Evolutionary conservation across 2,329 filamentous ascomycete species (phyloP).

Genomic region (Exophiala dermatitidis): DNA sequence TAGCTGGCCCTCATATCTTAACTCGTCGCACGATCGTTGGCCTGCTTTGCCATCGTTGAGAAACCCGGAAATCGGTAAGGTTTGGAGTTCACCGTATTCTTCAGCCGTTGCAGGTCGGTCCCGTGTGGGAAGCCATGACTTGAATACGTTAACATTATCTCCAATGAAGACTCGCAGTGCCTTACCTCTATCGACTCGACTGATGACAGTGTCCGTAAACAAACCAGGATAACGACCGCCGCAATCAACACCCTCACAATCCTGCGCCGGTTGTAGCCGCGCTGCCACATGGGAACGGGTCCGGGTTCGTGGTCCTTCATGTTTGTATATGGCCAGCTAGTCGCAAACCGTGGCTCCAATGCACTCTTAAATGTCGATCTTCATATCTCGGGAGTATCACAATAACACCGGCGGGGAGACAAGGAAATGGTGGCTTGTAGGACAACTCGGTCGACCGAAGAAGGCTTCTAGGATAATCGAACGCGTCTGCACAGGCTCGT

Average conservation of each 20-base stretch:
- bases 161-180: no score
- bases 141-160: not conserved
- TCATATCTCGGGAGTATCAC: not conserved
- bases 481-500: no score
- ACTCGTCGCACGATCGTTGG: conserved; percentile 9
- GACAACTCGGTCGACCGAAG: not conserved
- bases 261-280: not conserved
- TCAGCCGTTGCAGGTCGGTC: not conserved
- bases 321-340: not conserved
- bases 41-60: conserved; percentile 6
- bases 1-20: conserved; percentile 8
- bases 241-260: not conserved
- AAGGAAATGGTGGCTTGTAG: not conserved
- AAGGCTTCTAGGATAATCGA: not conserved
- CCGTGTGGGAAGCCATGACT: not conserved
- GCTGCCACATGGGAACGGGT: not conserved
- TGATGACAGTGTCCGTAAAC: not conserved
- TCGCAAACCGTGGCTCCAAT: no score
- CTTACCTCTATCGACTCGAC: not conserved
- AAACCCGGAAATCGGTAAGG: conserved; percentile 9
- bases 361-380: not conserved
- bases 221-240: not conserved
- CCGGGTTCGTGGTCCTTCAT: not conserved
- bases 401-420: not conserved
- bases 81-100: not conserved